Conservation (phyloP, 345 rosid species). For the Hypericum androsaemum region DNA sequence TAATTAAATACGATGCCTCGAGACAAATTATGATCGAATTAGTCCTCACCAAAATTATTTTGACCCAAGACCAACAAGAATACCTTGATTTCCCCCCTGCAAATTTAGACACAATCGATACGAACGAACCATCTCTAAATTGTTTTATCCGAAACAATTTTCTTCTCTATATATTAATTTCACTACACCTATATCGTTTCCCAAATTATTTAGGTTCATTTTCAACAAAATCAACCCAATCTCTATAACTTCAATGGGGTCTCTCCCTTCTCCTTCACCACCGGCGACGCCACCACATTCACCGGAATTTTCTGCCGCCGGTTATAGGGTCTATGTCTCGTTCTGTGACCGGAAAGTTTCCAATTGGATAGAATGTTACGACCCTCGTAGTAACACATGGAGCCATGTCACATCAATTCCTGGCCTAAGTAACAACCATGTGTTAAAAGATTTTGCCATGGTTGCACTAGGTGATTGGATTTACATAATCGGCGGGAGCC, state of each 20-base stretch:
- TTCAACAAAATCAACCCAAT: background rate
- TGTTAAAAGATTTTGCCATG: conserved; percentile 40
- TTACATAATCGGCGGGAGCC: conserved; percentile 37
- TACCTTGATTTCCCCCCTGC: no score
- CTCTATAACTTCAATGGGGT: conserved; percentile 23
- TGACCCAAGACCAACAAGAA: no score
- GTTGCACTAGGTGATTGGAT: conserved; percentile 26
- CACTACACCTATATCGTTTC: no score
- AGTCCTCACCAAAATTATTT: no score
- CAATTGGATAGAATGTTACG: conserved; percentile 37
- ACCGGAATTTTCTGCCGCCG: background rate
- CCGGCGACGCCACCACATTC: background rate
- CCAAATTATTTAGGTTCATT: no score
- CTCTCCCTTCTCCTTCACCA: conserved; percentile 11
- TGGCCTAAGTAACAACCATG: conserved; percentile 17
- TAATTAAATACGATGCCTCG: background rate
- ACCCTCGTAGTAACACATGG: conserved; percentile 34
- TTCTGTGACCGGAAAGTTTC: conserved; percentile 21
- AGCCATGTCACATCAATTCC: conserved; percentile 29
- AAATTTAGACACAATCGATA: no score
- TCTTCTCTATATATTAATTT: no score
- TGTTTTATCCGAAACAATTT: no score
- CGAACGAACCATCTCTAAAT: no score
- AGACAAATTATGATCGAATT: no score
- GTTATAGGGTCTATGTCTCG: conserved; percentile 18